phyloP scores from a whole-genome alignment of 305 asterid species.

The Fraxinus sp. region DNA sequence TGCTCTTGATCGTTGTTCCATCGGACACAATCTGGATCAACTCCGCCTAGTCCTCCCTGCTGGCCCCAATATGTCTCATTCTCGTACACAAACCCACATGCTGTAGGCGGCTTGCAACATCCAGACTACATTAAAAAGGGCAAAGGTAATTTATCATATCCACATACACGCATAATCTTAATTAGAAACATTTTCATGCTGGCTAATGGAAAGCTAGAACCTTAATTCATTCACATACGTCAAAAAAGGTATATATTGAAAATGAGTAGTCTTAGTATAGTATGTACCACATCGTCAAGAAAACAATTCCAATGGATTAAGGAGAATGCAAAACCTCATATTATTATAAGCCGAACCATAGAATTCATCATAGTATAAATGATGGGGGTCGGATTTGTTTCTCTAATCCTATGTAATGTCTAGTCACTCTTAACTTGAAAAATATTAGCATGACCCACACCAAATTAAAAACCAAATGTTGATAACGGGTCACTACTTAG shows the following conservation, averaged over 20 bases:
- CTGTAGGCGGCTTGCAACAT: conserved; percentile 92
- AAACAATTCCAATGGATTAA: not conserved
- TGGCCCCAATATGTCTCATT: conserved; percentile 69
- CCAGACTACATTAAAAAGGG: conserved; percentile 61
- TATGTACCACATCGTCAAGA: not conserved
- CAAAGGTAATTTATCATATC: not conserved
- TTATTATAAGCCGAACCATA: not conserved
- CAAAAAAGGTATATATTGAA: not conserved
- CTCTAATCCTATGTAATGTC: not conserved
- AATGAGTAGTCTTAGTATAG: not conserved
- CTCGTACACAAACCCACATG: conserved; percentile 60
- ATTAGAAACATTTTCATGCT: too few species aligned
- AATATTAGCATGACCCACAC: not conserved
- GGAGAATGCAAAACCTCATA: not conserved
- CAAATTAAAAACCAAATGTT: too few species aligned
- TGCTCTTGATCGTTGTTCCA: conserved; percentile 69
- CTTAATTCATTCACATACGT: not conserved
- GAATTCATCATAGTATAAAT: not conserved
- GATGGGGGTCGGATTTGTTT: not conserved
- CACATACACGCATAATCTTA: not conserved
- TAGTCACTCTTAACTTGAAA: not conserved
- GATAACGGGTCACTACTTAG: not conserved
- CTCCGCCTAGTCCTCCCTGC: conserved; percentile 35
- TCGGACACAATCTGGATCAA: conserved; percentile 50
- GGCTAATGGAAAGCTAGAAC: not conserved